A percentile compares a stretch with the other conserved stretches of the same genome.
phyloP scores from a whole-genome alignment of 202 grass and related monocot species.

The Panicum virgatum region DNA sequence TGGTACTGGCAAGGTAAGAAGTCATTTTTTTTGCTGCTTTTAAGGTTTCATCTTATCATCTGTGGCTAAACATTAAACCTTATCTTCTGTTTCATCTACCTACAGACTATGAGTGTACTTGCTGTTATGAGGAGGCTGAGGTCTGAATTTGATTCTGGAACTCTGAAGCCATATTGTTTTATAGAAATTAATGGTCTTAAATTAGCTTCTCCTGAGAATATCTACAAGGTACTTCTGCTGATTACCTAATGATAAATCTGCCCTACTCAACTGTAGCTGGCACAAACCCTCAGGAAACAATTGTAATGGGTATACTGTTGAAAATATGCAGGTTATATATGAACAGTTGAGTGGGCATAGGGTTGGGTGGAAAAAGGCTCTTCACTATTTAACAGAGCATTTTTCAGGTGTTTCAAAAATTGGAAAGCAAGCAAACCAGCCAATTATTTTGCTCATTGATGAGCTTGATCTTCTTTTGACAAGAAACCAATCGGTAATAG shows the following conservation, averaged over 20 bases:
- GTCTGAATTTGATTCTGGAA: slow-evolving; percentile 76
- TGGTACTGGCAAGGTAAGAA: slow-evolving; percentile 84
- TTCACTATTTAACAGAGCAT: slow-evolving; percentile 84
- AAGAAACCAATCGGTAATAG: slow-evolving; percentile 92
- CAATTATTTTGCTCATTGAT: slow-evolving; percentile 97
- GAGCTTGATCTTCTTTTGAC: slow-evolving; percentile 99
- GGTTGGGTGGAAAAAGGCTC: slow-evolving; percentile 95
- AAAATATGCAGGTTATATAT: slow-evolving; percentile 69
- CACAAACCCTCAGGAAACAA: neutral
- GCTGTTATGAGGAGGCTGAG: slow-evolving; percentile 82
- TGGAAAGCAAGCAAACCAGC: slow-evolving; percentile 65
- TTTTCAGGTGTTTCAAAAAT: slow-evolving; percentile 74
- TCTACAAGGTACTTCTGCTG: slow-evolving; percentile 70
- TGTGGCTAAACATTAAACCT: slow-evolving; percentile 29
- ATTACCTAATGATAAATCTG: slow-evolving; percentile 21
- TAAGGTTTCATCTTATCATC: slow-evolving; percentile 20
- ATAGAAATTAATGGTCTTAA: slow-evolving; percentile 97
- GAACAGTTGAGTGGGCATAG: slow-evolving; percentile 85
- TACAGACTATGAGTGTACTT: slow-evolving; percentile 95
- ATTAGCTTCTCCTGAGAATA: slow-evolving; percentile 86
- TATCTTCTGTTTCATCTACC: slow-evolving; percentile 31
- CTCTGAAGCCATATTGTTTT: slow-evolving; percentile 76
- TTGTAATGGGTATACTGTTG: slow-evolving; percentile 6
- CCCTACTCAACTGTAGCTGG: neutral
- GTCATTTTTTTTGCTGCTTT: neutral